Conservation (phyloP, 805 yeast species). For the Nakazawaea pomicola region DNA sequence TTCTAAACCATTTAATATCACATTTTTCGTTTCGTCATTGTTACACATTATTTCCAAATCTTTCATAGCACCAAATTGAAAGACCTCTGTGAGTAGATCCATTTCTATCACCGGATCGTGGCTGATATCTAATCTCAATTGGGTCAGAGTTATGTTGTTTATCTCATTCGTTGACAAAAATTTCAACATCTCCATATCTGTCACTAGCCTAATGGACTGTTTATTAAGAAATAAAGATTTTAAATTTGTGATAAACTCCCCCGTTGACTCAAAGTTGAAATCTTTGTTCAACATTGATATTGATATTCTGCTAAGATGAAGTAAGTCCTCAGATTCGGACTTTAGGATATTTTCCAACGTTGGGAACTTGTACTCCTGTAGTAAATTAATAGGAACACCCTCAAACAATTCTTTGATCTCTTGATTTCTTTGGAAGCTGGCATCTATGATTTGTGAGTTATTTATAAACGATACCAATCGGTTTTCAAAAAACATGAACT, state of each 20-base stretch:
- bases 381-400: slow-evolving; percentile 3
- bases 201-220: neutral
- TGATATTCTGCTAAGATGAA: slow-evolving; percentile 6
- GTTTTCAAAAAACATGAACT: slow-evolving; percentile 2
- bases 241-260: neutral
- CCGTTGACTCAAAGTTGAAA: neutral
- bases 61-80: neutral
- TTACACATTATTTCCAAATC: slow-evolving; percentile 1
- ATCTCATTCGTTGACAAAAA: neutral
- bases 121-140: neutral
- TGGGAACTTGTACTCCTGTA: slow-evolving; percentile 7
- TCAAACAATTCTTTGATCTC: slow-evolving; percentile 3
- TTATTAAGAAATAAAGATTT: neutral
- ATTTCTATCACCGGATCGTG: neutral
- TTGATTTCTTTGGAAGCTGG: neutral
- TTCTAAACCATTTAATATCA: neutral
- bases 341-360: neutral
- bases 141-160: neutral
- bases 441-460: slow-evolving; percentile 3
- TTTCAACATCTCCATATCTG: slow-evolving; percentile 1
- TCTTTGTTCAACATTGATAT: slow-evolving; percentile 1
- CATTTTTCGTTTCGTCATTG: neutral
- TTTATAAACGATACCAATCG: slow-evolving; percentile 7
- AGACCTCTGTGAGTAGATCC: neutral
- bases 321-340: neutral